Evolutionary conservation across 805 yeast species (phyloP), one percentile per base, ranked within the genome.

Genomic region (Hanseniaspora hatyaiensis): DNA sequence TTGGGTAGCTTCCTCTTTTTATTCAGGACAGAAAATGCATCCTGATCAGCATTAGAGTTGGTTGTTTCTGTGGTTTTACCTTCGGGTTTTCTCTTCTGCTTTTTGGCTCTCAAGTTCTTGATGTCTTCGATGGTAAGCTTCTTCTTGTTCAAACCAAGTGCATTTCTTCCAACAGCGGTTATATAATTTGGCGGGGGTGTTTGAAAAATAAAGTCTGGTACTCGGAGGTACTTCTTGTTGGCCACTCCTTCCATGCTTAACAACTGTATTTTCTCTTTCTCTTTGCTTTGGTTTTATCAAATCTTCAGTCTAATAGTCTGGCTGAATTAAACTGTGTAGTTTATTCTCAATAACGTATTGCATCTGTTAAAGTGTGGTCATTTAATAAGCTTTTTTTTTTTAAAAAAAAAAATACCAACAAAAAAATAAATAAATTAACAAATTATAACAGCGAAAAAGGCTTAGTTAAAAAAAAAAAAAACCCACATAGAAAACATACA

Each of bases 151-250:
- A 92, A 88, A 4, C 96, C 97, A 1, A 84, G 75, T 1, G 96
- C 97, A 23, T 98, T 98, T 59, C 98, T 70, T 0, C 96, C 97
- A 6, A 87, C 64, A 22, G 98, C 98, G 3, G 97, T 82, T 34
- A 87, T 74, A 59, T 89, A 89, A 5, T 94, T 94, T 1, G 81
- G 74, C 0, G 98, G 98, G 1, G 97, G 81, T 52, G 78, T 77
- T 65, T 82, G 85, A 57, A 82, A 86, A 40, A 89, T 67, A 63
- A 92, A 92, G 4, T 76, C 66, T 51, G 72, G 73, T 49, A 77
- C 60, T 26, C 74, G 75, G 80, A 34, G 23, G 31, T 26, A 47
- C 37, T 40, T 47, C 12, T 34, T 40, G 28, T 47, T 32, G 3
- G 30, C 32, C 13, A 44, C 31, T 4, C 42, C 36, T n/a, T 43